Percentiles rank a stretch among this genome's conserved stretches.
These are phyloP conservation scores for Populus hybrid DNA, from an alignment of 441 rosid genomes.

Conservation along the genomic window DNA sequence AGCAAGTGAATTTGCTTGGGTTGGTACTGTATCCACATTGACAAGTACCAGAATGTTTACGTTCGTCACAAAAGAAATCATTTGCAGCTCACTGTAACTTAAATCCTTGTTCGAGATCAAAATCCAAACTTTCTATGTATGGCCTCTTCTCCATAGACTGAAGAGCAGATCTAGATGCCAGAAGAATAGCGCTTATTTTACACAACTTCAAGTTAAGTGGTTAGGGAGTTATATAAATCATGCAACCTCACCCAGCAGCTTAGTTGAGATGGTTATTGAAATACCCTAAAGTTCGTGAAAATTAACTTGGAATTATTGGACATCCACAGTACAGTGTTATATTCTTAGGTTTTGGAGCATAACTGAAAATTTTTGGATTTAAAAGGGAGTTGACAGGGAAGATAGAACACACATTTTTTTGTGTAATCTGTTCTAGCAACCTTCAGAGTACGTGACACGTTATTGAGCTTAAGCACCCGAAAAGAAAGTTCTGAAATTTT, in stretches of 20 bases:
- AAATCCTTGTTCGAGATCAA: slow-evolving; percentile 30
- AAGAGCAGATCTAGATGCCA: slow-evolving; percentile 8
- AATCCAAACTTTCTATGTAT: not conserved
- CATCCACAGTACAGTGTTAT: not conserved
- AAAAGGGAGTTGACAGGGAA: not conserved
- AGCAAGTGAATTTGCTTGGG: slow-evolving; percentile 27
- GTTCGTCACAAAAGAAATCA: slow-evolving; percentile 8
- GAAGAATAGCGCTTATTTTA: slow-evolving; percentile 14
- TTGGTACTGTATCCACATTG: slow-evolving; percentile 31
- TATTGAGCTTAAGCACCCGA: no score
- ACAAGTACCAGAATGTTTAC: slow-evolving; percentile 19
- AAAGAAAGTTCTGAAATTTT: no score
- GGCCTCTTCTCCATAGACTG: not conserved
- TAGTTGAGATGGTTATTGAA: no score
- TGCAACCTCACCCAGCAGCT: accelerated
- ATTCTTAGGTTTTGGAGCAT: not conserved
- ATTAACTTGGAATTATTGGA: not conserved
- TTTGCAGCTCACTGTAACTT: slow-evolving; percentile 27
- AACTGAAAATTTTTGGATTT: not conserved
- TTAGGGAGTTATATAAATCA: no score
- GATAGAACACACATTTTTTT: not conserved
- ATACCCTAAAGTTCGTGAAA: not conserved
- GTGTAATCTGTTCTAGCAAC: not conserved
- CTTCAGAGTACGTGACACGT: no score
- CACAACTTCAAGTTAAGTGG: slow-evolving; percentile 4